Percentiles rank a stretch among this genome's conserved stretches.
These are phyloP conservation scores for Globisporangium paddicum DNA, from an alignment of 352 stramenopile species.

Conservation along the genomic window DNA sequence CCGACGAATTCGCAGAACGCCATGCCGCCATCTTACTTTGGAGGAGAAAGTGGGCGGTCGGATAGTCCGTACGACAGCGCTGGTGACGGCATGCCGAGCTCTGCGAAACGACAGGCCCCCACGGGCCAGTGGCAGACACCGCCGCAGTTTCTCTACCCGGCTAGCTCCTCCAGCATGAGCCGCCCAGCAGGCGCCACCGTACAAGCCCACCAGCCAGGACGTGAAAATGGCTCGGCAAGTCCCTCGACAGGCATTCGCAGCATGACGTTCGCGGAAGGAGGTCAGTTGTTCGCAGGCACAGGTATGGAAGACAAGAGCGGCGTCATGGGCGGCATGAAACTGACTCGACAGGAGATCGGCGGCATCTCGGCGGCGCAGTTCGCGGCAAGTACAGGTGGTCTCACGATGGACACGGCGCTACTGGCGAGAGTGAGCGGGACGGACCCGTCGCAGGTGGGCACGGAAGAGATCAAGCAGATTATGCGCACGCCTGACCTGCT, in stretches of 20 bases:
- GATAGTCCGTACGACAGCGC: background rate
- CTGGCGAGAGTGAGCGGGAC: slow-evolving; percentile 76
- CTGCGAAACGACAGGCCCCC: slow-evolving; percentile 39
- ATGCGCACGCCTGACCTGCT: slow-evolving; percentile 80
- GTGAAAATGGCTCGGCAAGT: slow-evolving; percentile 23
- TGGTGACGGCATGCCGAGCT: slow-evolving; percentile 15
- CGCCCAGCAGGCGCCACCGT: background rate
- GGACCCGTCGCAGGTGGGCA: slow-evolving; percentile 70
- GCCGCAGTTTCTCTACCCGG: slow-evolving; percentile 46
- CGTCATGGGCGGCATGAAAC: slow-evolving; percentile 31
- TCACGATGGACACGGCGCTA: slow-evolving; percentile 76
- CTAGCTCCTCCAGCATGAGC: background rate
- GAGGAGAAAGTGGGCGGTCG: slow-evolving; percentile 15
- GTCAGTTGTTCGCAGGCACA: slow-evolving; percentile 14
- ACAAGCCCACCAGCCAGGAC: slow-evolving; percentile 1
- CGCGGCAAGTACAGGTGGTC: slow-evolving; percentile 66
- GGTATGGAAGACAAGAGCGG: slow-evolving; percentile 16
- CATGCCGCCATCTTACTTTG: slow-evolving; percentile 32
- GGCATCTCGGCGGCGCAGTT: slow-evolving; percentile 79
- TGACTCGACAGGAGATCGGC: slow-evolving; percentile 34
- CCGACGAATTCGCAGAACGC: slow-evolving; percentile 5
- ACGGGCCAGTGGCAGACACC: slow-evolving; percentile 60
- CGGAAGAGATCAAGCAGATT: slow-evolving; percentile 86
- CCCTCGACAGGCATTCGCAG: slow-evolving; percentile 50
- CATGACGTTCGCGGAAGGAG: slow-evolving; percentile 59